Base-by-base conservation (phyloP, 2,329 filamentous ascomycete genomes). In the Apiospora marii region DNA sequence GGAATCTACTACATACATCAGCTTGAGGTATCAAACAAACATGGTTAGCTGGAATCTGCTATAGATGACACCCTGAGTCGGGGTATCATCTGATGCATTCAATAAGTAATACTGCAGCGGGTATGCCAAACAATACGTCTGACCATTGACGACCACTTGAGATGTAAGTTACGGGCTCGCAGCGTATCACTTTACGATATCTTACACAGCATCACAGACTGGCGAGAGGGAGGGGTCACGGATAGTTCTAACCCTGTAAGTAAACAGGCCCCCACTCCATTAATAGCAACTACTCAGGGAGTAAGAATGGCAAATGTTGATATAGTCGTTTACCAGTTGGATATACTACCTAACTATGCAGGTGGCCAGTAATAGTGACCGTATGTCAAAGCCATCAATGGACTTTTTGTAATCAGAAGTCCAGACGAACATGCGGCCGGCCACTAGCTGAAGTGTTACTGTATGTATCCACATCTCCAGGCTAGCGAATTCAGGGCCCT, bases 371-470 rank as follows among this genome's bases (percentile, higher is more conserved):
- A 27, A 16, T 13, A 53, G n/a, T 53, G 51, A 30, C 24, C 12
- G 51, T 53, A 53, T 24, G 30, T 61, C 53, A 61, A 58, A 34
- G 34, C 10, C 30, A 37, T 22, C 16, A 19, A 19, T 19, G 27
- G 13, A 30, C 24, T 10, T 16, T 58, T 16, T 58, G 51, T 14
- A 58, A 19, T 22, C 3, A 14, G 16, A 27, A 58, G 51, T 61
- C 30, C 27, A 61, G 53, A 61, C 53, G 53, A 61, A 61, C 53
- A 61, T 61, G 53, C 53, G 53, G 51, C 27, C 51, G 22, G 8
- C 10, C n/a, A 37, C 53, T 61, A n/a, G 53, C 53, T 37, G 30
- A 34, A 37, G 30, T 34, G 22, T 34, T 61, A 30, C 27, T 30
- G 27, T 30, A 30, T 30, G 27, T 30, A 61, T 37, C 53, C 53